Evolutionary conservation across 108 stramenopile genomes (phyloP), one percentile per base, ranked within the genome.

Genomic region (Cylindrotheca closterium): DNA sequence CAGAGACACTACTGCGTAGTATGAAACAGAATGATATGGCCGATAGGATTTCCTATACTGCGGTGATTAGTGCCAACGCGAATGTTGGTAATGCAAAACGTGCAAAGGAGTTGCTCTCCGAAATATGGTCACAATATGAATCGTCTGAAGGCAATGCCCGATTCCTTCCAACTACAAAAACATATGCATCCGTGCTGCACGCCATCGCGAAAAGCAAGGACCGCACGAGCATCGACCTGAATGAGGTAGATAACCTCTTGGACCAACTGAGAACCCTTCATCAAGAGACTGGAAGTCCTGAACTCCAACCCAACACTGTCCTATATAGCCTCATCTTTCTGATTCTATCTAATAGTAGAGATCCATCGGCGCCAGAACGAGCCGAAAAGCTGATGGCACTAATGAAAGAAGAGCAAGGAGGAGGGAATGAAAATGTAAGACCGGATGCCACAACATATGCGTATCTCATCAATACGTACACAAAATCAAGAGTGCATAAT

Each of bases 361-460:
- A 77, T 50, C 45, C 74, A 15, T 22, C 37, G 21, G 66, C 67
- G 15, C 60, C 69, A 21, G 22, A 19, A 29, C 25, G 55, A 47
- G 70, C 70, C 29, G 26, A 55, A 24, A 49, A 63, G 49, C 34
- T 53, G 54, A 53, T 59, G 21, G 23, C 52, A 23, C 67, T 42
- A 55, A 75, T 52, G 74, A 75, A 65, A 55, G 32, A 22, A 12
- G 28, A 21, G 47, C 59, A 51, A 59, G 47, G 26, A 55, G 25
- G 47, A 18, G 30, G 52, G 4, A 52, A 60, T 60, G 21, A 23
- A 0, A 42, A 57, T 37, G 33, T 75, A 18, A 60, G 47, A n/a
- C 69, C 69, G 10, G 69, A 70, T 55, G 60, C 69, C 15, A 61
- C 69, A 21, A 70, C 69, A 4, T 70, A 62, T 62, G 60, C 60